A percentile compares a stretch with the other conserved stretches of the same genome.
phyloP scores from a whole-genome alignment of 306 rosid species.

The Comarum palustre region DNA sequence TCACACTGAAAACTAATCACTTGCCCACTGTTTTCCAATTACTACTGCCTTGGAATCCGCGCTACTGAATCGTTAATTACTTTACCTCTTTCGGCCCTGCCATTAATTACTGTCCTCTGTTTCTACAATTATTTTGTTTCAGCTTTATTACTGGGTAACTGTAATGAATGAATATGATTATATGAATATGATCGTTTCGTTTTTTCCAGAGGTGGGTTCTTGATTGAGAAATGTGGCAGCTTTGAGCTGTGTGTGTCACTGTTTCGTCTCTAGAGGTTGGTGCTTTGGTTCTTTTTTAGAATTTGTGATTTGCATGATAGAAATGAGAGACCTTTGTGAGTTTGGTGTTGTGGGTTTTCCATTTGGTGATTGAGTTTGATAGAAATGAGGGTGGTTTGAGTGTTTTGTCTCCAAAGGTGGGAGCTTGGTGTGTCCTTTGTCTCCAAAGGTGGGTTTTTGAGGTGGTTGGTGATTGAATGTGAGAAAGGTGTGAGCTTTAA shows the following conservation, averaged over 20 bases:
- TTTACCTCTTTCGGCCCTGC: background rate
- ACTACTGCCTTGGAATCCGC: background rate
- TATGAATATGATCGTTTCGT: background rate
- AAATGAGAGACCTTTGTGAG: background rate
- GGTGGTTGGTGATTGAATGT: background rate
- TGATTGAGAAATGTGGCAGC: background rate
- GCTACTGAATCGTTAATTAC: background rate
- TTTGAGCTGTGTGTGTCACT: background rate
- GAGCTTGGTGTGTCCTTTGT: background rate
- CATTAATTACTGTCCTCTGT: background rate
- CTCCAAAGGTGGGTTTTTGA: background rate
- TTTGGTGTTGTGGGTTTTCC: background rate
- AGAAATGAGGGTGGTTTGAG: background rate
- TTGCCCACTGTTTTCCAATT: background rate
- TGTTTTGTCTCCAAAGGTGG: background rate
- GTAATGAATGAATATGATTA: background rate
- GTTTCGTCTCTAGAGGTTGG: conserved; percentile 3
- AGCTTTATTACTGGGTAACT: background rate
- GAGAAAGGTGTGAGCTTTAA: background rate
- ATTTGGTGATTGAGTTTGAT: background rate
- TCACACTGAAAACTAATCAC: background rate
- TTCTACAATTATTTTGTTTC: background rate
- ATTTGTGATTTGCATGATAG: background rate
- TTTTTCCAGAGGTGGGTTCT: background rate
- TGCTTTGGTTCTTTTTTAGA: background rate